Base-by-base conservation (phyloP, 805 yeast genomes). In the Nakazawaea holstii region DNA sequence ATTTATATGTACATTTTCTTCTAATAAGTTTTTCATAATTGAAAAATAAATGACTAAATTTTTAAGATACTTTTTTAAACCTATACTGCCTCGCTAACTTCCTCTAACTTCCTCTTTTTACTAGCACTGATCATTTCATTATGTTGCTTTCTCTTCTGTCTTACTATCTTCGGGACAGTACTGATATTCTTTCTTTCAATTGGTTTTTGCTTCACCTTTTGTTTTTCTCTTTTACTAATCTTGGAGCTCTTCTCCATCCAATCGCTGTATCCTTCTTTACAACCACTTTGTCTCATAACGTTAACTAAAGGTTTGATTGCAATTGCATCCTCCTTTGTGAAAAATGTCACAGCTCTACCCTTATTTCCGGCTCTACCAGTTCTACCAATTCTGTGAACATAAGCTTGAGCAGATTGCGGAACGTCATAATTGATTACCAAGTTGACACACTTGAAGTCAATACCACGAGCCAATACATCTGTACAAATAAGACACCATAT, bases 351-450 rank as follows among this genome's bases (percentile, higher is more conserved):
- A 0, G 98, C 97, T 56, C 76, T 76, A 49, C 99, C 99, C 8
- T 68, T 59, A 51, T 85, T 80, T 1, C 96, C 96, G 46, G 89
- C 96, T 74, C 99, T 84, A 55, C 99, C 99, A 2, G 99, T 92
- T 74, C 99, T 85, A 66, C 99, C 99, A 58, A 94, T 88, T 69
- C 99, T 80, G 66, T 94, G 99, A 40, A 94, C 97, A 63, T 94
- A 94, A 0, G 96, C 84, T 65, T 92, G 97, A 0, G 97, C 89
- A 39, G 85, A 79, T 57, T 82, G 87, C 14, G 99, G 99, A 10
- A 94, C 96, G 66, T 94, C 99, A 64, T 94, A 94, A 67, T 94
- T 94, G 55, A 94, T 87, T 36, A 94, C 97, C 50, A 95, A 64
- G 60, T 91, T 94, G 43, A 94, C 92, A 47, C 97, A 97, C 60